Conservation (phyloP, 2,329 filamentous ascomycete species). For the Pseudocercospora vitis region DNA sequence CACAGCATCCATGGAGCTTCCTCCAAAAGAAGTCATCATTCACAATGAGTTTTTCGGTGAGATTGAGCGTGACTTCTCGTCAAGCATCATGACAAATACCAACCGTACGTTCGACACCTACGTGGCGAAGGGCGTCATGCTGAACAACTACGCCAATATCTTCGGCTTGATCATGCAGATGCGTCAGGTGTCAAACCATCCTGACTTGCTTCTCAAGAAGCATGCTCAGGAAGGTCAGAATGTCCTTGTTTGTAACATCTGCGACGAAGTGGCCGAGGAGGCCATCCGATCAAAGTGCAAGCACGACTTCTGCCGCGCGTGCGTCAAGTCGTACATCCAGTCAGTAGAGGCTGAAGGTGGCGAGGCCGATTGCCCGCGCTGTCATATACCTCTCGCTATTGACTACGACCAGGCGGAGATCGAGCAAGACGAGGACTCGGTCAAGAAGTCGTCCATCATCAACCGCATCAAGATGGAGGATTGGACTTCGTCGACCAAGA, state of each 20-base stretch:
- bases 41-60: constrained; percentile 96
- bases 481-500: constrained; percentile 98
- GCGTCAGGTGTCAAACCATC: constrained; percentile 96
- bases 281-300: constrained; percentile 88
- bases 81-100: constrained; percentile 91
- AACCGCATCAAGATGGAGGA: constrained; percentile 99
- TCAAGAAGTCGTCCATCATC: constrained; percentile 97
- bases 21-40: constrained; percentile 88
- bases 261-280: constrained; percentile 93
- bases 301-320: constrained; percentile 86
- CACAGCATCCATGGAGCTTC: constrained; percentile 91
- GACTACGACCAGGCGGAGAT: constrained; percentile 95
- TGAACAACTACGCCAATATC: constrained; percentile 98
- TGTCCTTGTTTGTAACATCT: constrained; percentile 87
- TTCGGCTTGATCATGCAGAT: constrained; percentile 99
- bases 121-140: constrained; percentile 85
- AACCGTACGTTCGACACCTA: constrained; percentile 92
- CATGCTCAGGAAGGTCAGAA: constrained; percentile 84
- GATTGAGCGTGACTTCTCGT: constrained; percentile 91
- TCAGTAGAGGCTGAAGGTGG: constrained; percentile 64
- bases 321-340: constrained; percentile 75
- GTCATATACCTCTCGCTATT: constrained; percentile 85
- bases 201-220: constrained; percentile 89
- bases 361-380: constrained; percentile 73
- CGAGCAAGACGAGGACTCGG: constrained; percentile 79